Base-by-base conservation (phyloP, 495 filamentous ascomycete genomes). In the Aeminium ludgeri region DNA sequence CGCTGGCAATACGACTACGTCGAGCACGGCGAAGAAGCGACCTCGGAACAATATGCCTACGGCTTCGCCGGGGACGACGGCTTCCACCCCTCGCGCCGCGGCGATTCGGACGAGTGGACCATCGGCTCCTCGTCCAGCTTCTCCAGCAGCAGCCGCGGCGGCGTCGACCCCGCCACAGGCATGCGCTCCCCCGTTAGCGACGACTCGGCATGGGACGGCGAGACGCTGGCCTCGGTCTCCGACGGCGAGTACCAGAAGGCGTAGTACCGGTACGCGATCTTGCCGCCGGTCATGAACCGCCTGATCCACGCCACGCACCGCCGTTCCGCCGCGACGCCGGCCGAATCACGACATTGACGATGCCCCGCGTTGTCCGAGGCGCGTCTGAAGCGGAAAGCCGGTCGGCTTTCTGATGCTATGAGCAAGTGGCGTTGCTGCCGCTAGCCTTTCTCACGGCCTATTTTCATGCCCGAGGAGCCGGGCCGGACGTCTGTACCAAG, bases 1-100 rank as follows among this genome's bases (percentile, higher is more conserved):
- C 75, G 86, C 27, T 95, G 87, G 87, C 79, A 94, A 50, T 95
- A 95, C 61, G 86, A 95, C 55, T 94, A 89, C 51, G 73, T 86
- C 34, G 86, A 95, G 57, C 55, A 74, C 33, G 87, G 87, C 38
- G 73, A 80, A 38, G 36, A 45, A 17, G 39, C 30, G 4, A 16
- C 33, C 10, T 55, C 63, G 6, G 63, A 65, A 17, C 64, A 65
- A 15, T 67, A 67, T 40, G 67, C 63, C 11, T 81, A 80, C 48
- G 69, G 66, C 40, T 54, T 73, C 36, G 63, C 67, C 30, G 37
- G 12, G 6, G 64, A 65, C 37, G 71, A 75, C 41, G 66, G 70
- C 20, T 66, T 75, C 52, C 55, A 57, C 15, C 68, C 67, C 20
- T 40, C 41, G 12, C 48, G 17, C n/a, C 31, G 42, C 19, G 34